Conservation (phyloP, 1,284 basidiomycete species). For the Melampsora americana region DNA sequence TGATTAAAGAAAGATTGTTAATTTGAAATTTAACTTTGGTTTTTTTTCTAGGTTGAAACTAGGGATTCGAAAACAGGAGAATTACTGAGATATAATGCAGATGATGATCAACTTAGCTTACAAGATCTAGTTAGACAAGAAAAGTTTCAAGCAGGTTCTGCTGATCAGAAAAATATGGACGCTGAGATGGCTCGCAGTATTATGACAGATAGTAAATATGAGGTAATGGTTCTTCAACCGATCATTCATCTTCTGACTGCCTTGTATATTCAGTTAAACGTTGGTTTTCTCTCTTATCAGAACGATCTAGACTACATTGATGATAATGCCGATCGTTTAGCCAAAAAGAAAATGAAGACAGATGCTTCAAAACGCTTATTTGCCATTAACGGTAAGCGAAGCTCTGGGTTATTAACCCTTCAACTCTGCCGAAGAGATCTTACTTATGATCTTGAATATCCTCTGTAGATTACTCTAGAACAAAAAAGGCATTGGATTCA, state of each 20-base stretch:
- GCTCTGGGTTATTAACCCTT: neutral
- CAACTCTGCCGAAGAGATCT: neutral
- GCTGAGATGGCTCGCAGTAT: constrained; percentile 83
- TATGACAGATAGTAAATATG: constrained; percentile 77
- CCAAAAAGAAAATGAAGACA: constrained; percentile 85
- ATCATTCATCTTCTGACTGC: constrained; percentile 26
- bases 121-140: constrained; percentile 92
- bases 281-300: constrained; percentile 12
- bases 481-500: constrained; percentile 78
- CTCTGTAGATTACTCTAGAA: constrained; percentile 79
- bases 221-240: constrained; percentile 59
- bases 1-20: neutral
- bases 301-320: constrained; percentile 68
- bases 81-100: constrained; percentile 72
- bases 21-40: constrained; percentile 21
- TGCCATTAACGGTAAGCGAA: constrained; percentile 76
- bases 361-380: constrained; percentile 96
- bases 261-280: neutral
- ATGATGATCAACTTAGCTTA: constrained; percentile 80
- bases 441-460: neutral
- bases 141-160: constrained; percentile 77
- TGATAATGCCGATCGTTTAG: constrained; percentile 88
- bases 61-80: constrained; percentile 83
- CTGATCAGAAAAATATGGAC: constrained; percentile 86
- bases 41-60: constrained; percentile 66